These are phyloP conservation scores for Globisporangium heterothallicum DNA, from an alignment of 352 stramenopile species.

Conservation along the genomic window DNA sequence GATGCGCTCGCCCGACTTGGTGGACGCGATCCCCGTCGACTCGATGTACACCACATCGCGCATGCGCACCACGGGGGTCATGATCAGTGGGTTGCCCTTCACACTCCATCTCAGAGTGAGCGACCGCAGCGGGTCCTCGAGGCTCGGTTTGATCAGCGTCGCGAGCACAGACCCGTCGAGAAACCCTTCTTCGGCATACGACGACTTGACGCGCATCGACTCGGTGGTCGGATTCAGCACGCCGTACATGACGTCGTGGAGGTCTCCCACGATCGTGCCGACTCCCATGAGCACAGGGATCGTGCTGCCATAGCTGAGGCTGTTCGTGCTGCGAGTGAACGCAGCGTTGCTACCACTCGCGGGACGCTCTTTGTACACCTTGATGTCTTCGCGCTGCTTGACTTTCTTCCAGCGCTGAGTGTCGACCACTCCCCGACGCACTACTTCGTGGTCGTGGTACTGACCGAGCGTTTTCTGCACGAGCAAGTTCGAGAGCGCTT, in stretches of 20 bases:
- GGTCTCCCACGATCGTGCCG: conserved; percentile 3
- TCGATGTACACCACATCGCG: conserved; percentile 17
- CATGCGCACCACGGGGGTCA: not conserved
- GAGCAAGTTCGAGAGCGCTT: not conserved
- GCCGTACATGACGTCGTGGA: conserved; percentile 12
- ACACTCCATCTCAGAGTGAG: conserved; percentile 4
- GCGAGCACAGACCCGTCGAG: conserved; percentile 39
- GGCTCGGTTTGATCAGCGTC: not conserved
- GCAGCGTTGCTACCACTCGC: not conserved
- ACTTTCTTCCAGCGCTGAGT: conserved; percentile 1
- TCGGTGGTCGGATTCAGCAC: conserved; percentile 22
- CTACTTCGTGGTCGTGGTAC: not conserved
- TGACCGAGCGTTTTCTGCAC: conserved; percentile 1
- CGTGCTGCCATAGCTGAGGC: not conserved
- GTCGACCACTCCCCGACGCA: conserved; percentile 2
- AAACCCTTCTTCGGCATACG: conserved; percentile 45
- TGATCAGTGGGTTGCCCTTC: not conserved
- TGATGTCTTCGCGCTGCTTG: conserved; percentile 8
- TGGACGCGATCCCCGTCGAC: conserved; percentile 6
- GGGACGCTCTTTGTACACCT: conserved; percentile 5
- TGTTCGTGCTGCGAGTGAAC: not conserved
- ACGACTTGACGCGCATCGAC: conserved; percentile 47
- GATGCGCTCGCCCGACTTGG: conserved; percentile 3
- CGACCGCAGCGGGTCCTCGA: conserved; percentile 3
- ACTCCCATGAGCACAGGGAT: not conserved